Base-by-base conservation (phyloP, 2,329 filamentous ascomycete species). In the Aspergillus sp. region DNA sequence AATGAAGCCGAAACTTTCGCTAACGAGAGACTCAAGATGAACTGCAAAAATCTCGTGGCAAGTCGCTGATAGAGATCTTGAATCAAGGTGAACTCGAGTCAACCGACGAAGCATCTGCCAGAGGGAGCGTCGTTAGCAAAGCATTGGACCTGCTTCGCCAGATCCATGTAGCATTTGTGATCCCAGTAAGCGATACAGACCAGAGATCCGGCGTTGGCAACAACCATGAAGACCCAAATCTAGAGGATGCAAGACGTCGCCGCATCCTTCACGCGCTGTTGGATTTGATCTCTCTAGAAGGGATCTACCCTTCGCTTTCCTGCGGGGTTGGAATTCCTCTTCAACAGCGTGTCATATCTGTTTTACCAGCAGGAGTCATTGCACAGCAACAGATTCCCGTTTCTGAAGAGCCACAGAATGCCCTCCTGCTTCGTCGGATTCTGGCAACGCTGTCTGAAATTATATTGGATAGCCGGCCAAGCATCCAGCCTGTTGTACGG, bases 251-350 rank as follows among this genome's bases (percentile, higher is more conserved):
- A n/a, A 80, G 72, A 59, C 70, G 76, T 31, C 76, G 77, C 34
- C 72, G 77, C 28, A 63, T 73, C 15, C 65, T 80, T 3, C 74
- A 80, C 71, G 75, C 77, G 5, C 66, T 81, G 7, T 66, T 81
- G 49, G 79, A 81, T 57, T 64, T 81, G 53, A 72, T 81, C 45
- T 79, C 79, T 3, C 61, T 81, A 7, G 79, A 81, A 61, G 79
- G 79, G 5, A 76, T 81, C 25, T 80, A 81, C 64, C 79, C 79
- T 6, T 79, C 71, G 6, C 69, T 80, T 17, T 80, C 79, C 15
- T 63, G 68, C 22, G 79, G 79, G 22, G 78, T 80, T 47, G 79
- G 79, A 1, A 77, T 81, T 50, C 79, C 79, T 11, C 66, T 81
- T 13, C 77, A 80, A 63, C 72, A 78, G 59, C 73, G 79, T 52